A percentile compares a stretch with the other conserved stretches of the same genome.
These are phyloP conservation scores for Phyllosticta citrichinensis DNA, from an alignment of 2,329 filamentous ascomycete species.

Conservation along the genomic window DNA sequence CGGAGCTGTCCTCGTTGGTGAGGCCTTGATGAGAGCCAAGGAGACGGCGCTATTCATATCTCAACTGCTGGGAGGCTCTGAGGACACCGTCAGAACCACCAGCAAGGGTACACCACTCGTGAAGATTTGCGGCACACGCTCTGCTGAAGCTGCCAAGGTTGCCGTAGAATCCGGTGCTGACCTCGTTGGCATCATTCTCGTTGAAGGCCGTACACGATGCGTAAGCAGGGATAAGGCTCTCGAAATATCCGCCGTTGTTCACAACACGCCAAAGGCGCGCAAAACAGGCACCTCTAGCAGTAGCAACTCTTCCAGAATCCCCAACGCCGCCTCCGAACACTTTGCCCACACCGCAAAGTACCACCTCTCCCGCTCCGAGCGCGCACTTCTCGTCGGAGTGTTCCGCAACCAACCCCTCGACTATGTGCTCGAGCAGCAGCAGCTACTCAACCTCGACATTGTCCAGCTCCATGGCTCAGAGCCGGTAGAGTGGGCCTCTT, in stretches of 20 bases:
- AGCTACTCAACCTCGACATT: slow-evolving; percentile 67
- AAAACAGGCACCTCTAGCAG: slow-evolving; percentile 17
- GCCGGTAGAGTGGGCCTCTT: slow-evolving; percentile 77
- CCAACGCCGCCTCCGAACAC: slow-evolving; percentile 49
- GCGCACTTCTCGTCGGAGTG: slow-evolving; percentile 79
- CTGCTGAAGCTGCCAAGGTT: slow-evolving; percentile 64
- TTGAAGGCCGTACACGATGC: slow-evolving; percentile 68
- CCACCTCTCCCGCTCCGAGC: slow-evolving; percentile 41
- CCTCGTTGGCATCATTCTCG: slow-evolving; percentile 85
- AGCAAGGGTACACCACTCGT: slow-evolving; percentile 38
- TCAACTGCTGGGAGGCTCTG: slow-evolving; percentile 59
- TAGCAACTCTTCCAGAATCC: slow-evolving; percentile 18
- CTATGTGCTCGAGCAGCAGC: slow-evolving; percentile 71
- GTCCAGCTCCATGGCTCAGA: slow-evolving; percentile 91
- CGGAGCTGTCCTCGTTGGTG: slow-evolving; percentile 85
- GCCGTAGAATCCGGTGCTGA: slow-evolving; percentile 85
- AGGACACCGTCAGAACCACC: slow-evolving; percentile 15
- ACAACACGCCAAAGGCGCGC: slow-evolving; percentile 37
- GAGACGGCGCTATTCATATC: slow-evolving; percentile 76
- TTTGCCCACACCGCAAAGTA: slow-evolving; percentile 50
- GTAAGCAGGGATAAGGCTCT: slow-evolving; percentile 70
- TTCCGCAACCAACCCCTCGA: slow-evolving; percentile 84
- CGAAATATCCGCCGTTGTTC: slow-evolving; percentile 71
- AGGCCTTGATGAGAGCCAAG: slow-evolving; percentile 86
- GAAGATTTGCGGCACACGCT: slow-evolving; percentile 92